Evolutionary conservation across 176 grass and related monocot genomes (phyloP).

Genomic region (Urochloa ruziziensis): DNA sequence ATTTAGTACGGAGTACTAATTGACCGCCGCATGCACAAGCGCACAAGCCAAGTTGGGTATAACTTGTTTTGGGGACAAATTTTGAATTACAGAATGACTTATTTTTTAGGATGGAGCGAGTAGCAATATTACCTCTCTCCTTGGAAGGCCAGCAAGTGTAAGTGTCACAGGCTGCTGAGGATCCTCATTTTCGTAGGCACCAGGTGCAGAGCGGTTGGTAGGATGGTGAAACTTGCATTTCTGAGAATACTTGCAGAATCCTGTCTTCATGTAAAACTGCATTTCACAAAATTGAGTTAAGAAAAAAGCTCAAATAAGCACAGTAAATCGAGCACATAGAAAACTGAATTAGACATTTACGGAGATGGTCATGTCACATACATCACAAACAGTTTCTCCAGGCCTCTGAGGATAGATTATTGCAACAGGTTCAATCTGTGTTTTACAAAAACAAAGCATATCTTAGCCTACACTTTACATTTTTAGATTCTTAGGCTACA

Average conservation of each 20-base stretch:
- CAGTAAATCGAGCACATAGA: not conserved
- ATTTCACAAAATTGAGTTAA: constrained; percentile 4
- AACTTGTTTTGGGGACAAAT: no score
- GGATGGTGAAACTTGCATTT: constrained; percentile 98
- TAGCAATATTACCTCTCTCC: constrained; percentile 78
- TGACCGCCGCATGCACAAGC: no score
- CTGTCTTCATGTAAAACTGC: constrained; percentile 98
- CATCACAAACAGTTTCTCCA: constrained; percentile 91
- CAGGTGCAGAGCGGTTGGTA: constrained; percentile 46
- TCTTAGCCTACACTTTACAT: not conserved
- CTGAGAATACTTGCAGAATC: constrained; percentile 69
- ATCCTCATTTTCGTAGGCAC: constrained; percentile 11
- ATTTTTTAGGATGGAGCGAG: no score
- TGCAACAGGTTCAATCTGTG: constrained; percentile 41
- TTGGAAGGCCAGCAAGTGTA: constrained; percentile 83
- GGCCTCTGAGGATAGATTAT: constrained; percentile 82
- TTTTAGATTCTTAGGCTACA: not conserved
- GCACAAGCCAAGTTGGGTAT: no score
- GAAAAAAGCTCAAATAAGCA: not conserved
- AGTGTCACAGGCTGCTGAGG: constrained; percentile 44
- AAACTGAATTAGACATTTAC: not conserved
- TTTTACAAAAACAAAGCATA: constrained; percentile 25
- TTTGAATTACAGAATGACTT: no score
- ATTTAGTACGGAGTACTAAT: no score
- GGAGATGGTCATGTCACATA: constrained; percentile 30